Percentiles rank a stretch among this genome's conserved stretches.
phyloP scores from a whole-genome alignment of 257 asterid species.

The Solanum pimpinellifolium region DNA sequence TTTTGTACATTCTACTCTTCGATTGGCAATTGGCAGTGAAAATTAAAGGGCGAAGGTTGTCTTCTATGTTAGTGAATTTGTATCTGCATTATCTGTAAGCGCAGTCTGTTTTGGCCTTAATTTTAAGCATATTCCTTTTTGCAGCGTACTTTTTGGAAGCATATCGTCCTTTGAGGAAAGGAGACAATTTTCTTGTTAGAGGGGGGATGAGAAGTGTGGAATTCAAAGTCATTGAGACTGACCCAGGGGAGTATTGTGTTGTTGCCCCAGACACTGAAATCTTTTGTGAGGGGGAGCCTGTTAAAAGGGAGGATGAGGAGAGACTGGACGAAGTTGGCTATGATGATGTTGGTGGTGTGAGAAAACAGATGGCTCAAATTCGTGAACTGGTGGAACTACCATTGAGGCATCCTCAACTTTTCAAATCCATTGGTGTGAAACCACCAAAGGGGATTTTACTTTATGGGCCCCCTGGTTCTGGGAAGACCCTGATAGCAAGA shows the following conservation, averaged over 20 bases:
- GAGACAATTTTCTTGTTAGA: conserved; percentile 55
- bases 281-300: conserved; percentile 64
- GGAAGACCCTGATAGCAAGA: conserved; percentile 48
- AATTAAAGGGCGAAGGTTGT: neutral
- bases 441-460: conserved; percentile 64
- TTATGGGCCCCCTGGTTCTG: conserved; percentile 53
- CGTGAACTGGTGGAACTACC: conserved; percentile 68
- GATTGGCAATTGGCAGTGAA: neutral
- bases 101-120: neutral
- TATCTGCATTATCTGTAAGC: neutral
- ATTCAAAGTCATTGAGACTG: conserved; percentile 52
- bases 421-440: conserved; percentile 64
- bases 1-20: neutral
- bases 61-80: neutral
- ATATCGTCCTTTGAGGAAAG: conserved; percentile 57
- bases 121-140: neutral
- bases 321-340: conserved; percentile 61
- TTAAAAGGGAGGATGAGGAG: conserved; percentile 56
- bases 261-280: conserved; percentile 69
- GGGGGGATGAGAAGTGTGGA: conserved; percentile 75
- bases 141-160: conserved; percentile 64
- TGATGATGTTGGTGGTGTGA: conserved; percentile 70
- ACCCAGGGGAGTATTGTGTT: conserved; percentile 64
- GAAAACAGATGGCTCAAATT: conserved; percentile 72
- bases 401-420: conserved; percentile 62